Evolutionary conservation across 129 eudicot species (phyloP), one percentile per base, ranked within the genome.

Genomic region (Flaveria bidentis): DNA sequence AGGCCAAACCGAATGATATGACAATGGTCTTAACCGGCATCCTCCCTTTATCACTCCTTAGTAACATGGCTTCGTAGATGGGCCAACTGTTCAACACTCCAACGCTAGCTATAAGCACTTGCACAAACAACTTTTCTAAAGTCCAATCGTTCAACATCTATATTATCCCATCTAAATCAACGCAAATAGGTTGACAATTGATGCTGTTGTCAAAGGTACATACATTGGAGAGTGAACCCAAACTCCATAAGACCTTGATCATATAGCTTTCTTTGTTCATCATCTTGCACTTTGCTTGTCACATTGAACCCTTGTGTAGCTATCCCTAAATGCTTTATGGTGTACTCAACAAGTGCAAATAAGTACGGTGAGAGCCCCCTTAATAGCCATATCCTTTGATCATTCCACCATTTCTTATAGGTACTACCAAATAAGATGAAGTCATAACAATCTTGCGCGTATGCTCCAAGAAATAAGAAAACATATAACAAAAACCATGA

Each of bases 271-370:
- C 82, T 82, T 70, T 84, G 89, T 47, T 90, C 91, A 16, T 75
- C 82, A 14, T 90, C 93, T 30, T 77, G 84, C 33, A 88, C 87
- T 87, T 93, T 93, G 86, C 93, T 87, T 1, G 98, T 93, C 60
- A 93, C 84, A 9, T 82, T 83, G 84, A 90, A 90, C 22, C 96
- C 93, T 46, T 61, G 85, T 47, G 85, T 58, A n/a, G 81, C 36
- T 12, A 90, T 78, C 58, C 92, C 91, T 23, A 90, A 39, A 49
- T 71, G 74, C 50, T 83, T 86, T 18, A 26, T 42, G 20, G 61
- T 12, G 81, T 72, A 78, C 52, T 90, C 96, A 0, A 67, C 50
- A 1, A 73, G 69, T 65, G 84, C 96, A 67, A 90, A 86, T 33
- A 84, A 39, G 71, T 36, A 76, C 18, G 86, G 73, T 6, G 93